Evolutionary conservation across 108 stramenopile species (phyloP).

Genomic region (Ochromonas danica): DNA sequence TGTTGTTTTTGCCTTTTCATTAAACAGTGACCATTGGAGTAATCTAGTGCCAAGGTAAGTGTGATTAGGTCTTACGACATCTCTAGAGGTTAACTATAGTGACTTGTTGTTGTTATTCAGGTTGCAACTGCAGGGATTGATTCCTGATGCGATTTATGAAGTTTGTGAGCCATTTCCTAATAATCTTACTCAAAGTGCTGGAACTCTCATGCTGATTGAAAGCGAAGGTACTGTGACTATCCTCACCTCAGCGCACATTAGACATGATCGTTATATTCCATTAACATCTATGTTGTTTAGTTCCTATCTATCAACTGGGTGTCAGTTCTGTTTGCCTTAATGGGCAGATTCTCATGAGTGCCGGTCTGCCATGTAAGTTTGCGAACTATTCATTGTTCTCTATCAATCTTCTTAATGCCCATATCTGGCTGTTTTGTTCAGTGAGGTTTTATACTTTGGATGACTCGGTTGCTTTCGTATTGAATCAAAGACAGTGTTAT

Average conservation of each 20-base stretch:
- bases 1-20: not conserved
- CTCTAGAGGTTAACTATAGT: no score
- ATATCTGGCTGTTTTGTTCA: not conserved
- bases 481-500: no score
- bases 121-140: conserved; percentile 4
- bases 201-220: not conserved
- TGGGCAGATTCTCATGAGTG: not conserved
- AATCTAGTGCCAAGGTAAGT: not conserved
- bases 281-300: not conserved
- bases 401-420: not conserved
- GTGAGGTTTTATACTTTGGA: conserved; percentile 9
- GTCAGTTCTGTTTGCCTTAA: not conserved
- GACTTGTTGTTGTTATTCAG: not conserved
- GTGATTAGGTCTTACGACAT: no score
- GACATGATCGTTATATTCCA: not conserved
- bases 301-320: conserved; percentile 19
- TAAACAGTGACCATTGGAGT: conserved; percentile 27
- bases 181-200: conserved; percentile 8
- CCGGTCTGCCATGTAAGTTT: conserved; percentile 9
- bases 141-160: not conserved
- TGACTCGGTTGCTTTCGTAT: not conserved
- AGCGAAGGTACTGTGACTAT: conserved; percentile 2
- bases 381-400: not conserved
- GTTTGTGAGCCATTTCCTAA: not conserved
- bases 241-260: not conserved